These are phyloP conservation scores for Pyrenopolyporus hunteri DNA, from an alignment of 495 filamentous ascomycete genomes.

Conservation along the genomic window DNA sequence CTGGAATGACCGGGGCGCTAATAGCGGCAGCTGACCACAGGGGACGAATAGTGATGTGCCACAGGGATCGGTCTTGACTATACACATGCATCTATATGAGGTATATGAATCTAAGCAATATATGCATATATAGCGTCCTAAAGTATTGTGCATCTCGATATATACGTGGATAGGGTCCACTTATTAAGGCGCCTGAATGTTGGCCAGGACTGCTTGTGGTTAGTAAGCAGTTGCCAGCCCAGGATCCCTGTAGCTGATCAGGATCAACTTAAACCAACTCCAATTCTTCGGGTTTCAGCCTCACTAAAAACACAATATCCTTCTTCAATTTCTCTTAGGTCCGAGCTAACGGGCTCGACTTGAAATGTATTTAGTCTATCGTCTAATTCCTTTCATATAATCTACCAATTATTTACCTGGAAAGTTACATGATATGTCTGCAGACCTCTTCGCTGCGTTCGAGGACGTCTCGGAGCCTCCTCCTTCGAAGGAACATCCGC, in stretches of 20 bases:
- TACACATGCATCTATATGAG: too few species aligned
- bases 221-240: slow-evolving; percentile 15
- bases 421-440: slow-evolving; percentile 62
- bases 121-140: too few species aligned
- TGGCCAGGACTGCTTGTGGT: slow-evolving; percentile 5
- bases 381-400: neutral
- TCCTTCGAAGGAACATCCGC: slow-evolving; percentile 36
- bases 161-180: too few species aligned
- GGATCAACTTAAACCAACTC: neutral
- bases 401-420: neutral
- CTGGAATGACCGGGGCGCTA: too few species aligned
- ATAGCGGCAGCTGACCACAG: too few species aligned
- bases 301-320: slow-evolving; percentile 8
- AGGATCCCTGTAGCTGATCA: slow-evolving; percentile 11
- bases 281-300: slow-evolving; percentile 7
- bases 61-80: slow-evolving; percentile 3
- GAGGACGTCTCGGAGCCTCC: slow-evolving; percentile 49
- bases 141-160: too few species aligned
- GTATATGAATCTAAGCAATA: too few species aligned
- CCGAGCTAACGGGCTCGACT: neutral
- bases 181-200: too few species aligned
- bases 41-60: neutral
- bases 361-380: neutral
- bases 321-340: slow-evolving; percentile 3
- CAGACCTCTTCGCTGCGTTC: slow-evolving; percentile 76